These are phyloP conservation scores for Chaetomidium leptoderma DNA, from an alignment of 495 filamentous ascomycete species.

Conservation along the genomic window DNA sequence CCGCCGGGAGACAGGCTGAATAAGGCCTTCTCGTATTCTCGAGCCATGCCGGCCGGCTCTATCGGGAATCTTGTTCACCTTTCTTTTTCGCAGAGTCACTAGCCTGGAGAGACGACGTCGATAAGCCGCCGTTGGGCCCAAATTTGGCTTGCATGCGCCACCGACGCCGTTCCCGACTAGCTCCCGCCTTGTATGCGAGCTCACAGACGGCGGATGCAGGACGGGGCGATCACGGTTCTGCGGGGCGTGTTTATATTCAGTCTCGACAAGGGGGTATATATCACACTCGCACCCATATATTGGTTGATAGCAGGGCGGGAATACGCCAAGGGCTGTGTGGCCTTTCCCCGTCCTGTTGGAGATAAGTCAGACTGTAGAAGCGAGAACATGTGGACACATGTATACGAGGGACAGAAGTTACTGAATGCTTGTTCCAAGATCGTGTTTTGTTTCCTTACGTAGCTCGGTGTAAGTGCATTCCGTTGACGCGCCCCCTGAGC, in stretches of 20 bases:
- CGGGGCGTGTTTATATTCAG: neutral
- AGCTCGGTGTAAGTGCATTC: neutral
- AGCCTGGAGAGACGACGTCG: neutral
- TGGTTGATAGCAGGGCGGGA: neutral
- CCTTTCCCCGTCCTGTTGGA: neutral
- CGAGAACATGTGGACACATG: no score
- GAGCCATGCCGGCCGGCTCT: neutral
- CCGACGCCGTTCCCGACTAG: neutral
- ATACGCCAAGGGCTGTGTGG: neutral
- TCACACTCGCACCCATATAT: neutral
- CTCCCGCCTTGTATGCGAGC: neutral
- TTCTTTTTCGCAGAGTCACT: neutral
- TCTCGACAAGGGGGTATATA: neutral
- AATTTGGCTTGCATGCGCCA: conserved; percentile 3
- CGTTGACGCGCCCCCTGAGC: neutral
- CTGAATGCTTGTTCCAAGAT: no score
- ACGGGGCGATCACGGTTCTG: conserved; percentile 5
- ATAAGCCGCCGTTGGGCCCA: neutral
- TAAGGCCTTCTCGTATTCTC: neutral
- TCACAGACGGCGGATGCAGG: conserved; percentile 4
- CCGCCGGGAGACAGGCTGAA: conserved; percentile 9
- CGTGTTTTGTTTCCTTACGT: no score
- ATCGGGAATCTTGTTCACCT: neutral
- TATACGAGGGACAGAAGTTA: no score
- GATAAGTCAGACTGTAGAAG: neutral